Evolutionary conservation across 352 stramenopile species (phyloP).

Genomic region (Pythium sp.): DNA sequence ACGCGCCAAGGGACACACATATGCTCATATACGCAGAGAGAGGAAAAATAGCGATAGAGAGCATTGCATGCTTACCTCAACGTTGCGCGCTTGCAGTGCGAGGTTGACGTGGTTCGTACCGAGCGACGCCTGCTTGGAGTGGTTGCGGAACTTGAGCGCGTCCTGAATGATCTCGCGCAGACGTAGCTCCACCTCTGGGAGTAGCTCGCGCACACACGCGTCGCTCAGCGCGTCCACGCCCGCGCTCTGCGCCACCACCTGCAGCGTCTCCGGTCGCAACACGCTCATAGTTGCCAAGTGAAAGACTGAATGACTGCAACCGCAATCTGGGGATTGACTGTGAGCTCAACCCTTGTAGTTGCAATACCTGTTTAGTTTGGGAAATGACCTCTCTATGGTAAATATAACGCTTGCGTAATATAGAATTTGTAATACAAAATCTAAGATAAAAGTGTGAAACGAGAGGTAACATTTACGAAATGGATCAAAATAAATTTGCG

Average conservation of each 20-base stretch:
- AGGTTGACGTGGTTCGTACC: constrained; percentile 73
- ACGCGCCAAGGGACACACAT: neutral
- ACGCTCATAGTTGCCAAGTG: constrained; percentile 53
- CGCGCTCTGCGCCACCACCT: constrained; percentile 70
- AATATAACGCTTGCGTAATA: neutral
- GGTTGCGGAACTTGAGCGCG: constrained; percentile 79
- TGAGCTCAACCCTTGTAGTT: neutral
- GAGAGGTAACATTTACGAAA: no score
- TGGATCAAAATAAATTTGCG: no score
- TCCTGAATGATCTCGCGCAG: constrained; percentile 84
- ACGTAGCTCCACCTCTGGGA: constrained; percentile 77
- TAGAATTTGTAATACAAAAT: neutral
- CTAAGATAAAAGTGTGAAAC: neutral
- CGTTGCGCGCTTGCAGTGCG: constrained; percentile 64
- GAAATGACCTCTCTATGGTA: neutral
- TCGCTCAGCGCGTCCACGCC: constrained; percentile 69
- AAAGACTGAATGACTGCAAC: neutral
- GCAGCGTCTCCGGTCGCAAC: constrained; percentile 63
- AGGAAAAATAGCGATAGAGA: neutral
- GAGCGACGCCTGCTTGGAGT: constrained; percentile 60
- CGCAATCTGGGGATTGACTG: neutral
- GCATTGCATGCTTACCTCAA: constrained; percentile 40
- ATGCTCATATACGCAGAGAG: neutral
- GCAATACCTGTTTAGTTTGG: neutral
- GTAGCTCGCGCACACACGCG: constrained; percentile 61